These are phyloP conservation scores for Hyparrhenia diplandra DNA, from an alignment of 176 grass and related monocot species.

Conservation along the genomic window DNA sequence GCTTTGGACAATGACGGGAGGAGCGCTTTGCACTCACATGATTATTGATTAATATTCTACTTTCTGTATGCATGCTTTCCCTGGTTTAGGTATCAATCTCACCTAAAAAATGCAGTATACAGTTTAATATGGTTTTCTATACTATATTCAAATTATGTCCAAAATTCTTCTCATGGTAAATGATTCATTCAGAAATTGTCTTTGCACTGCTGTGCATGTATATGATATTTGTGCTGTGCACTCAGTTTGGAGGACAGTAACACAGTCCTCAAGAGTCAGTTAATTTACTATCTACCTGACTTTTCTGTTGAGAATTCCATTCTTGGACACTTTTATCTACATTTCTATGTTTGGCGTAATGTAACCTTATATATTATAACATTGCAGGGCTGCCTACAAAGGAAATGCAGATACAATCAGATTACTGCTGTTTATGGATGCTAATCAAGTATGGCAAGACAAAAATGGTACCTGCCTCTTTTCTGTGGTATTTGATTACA, in stretches of 20 bases:
- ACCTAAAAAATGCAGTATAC: too few species aligned
- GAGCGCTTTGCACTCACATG: conserved; percentile 73
- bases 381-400: conserved; percentile 88
- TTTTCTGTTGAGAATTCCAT: neutral
- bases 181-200: neutral
- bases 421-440: conserved; percentile 88
- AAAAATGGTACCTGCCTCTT: conserved; percentile 53
- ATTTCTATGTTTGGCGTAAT: conserved; percentile 26
- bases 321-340: conserved; percentile 10
- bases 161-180: neutral
- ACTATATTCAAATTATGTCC: neutral
- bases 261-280: conserved; percentile 6
- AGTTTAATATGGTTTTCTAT: conserved; percentile 1
- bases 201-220: neutral
- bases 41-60: neutral
- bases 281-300: neutral
- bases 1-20: conserved; percentile 80
- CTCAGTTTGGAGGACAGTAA: neutral
- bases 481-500: conserved; percentile 8
- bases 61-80: neutral
- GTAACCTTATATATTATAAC: conserved; percentile 18
- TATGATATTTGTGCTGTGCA: neutral
- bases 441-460: conserved; percentile 88
- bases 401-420: conserved; percentile 82
- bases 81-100: neutral